Evolutionary conservation across 768 basidiomycete species (phyloP).

Genomic region (Kockovaella imperatae): DNA sequence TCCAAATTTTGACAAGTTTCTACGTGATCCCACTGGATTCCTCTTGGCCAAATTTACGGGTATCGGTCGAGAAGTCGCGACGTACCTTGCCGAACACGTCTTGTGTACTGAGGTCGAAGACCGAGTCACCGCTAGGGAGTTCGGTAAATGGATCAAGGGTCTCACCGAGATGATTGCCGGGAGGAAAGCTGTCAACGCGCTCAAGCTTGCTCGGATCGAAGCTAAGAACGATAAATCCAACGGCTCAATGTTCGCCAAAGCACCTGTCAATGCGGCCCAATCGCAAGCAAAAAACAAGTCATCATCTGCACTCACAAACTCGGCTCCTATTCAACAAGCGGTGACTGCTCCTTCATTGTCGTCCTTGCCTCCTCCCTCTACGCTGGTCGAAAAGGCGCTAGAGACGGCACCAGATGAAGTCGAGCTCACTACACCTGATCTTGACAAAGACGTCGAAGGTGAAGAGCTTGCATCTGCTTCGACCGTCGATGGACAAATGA

Average conservation of each 20-base stretch:
- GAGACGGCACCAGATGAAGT: too few species aligned
- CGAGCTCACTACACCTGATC: conserved; percentile 19
- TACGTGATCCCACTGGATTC: conserved; percentile 69
- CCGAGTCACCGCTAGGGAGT: conserved; percentile 70
- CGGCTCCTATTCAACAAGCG: conserved; percentile 10
- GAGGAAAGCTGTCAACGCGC: conserved; percentile 29
- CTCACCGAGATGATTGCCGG: conserved; percentile 62
- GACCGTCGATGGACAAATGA: conserved; percentile 27
- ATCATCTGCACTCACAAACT: conserved; percentile 29
- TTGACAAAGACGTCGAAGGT: conserved; percentile 18
- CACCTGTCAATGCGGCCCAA: conserved; percentile 9
- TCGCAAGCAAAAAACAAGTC: conserved; percentile 24
- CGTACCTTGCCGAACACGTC: conserved; percentile 73
- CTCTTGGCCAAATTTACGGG: conserved; percentile 81
- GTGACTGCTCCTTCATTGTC: conserved; percentile 1
- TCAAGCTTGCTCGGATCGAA: conserved; percentile 25
- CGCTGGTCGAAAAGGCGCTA: not conserved
- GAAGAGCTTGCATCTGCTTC: conserved; percentile 28
- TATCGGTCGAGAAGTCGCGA: conserved; percentile 60
- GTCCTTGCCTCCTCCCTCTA: conserved; percentile 12
- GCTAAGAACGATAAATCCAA: not conserved
- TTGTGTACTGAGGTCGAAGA: conserved; percentile 66
- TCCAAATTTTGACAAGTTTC: conserved; percentile 70
- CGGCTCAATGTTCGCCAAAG: conserved; percentile 27
- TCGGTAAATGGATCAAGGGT: conserved; percentile 76